Base-by-base conservation (phyloP, 371 early-diverging fungal species). In the Mucor mucedo region DNA sequence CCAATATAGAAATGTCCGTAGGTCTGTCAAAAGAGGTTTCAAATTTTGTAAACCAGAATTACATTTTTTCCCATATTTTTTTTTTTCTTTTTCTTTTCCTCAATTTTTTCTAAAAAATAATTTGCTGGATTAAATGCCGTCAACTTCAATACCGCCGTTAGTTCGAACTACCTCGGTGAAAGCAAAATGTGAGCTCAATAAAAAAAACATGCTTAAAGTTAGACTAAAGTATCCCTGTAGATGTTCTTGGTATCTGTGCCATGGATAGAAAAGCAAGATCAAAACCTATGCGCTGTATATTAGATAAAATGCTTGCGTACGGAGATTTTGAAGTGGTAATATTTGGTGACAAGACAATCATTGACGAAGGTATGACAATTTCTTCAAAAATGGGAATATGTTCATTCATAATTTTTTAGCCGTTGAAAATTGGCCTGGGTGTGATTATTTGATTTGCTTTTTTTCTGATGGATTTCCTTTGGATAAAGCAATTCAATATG, bases 391-490 rank as follows among this genome's bases (percentile, higher is more conserved):
- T 3, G 8, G 14, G 16, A 58, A 58, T 28, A 53, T 14, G 7
- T 13, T 42, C 27, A 3, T 13, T n/a, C 29, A 57, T 30, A 33
- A 33, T 77, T 10, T 39, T 54, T 55, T 52, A 92, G 93, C 86
- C 48, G 86, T 93, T 27, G 91, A 91, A 40, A 83, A 87, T 58
- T 98, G 99, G 99, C 99, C 99, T 3, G 77, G 82, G 1, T 96
- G 98, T 76, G 97, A 99, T 77, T 95, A 98, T 69, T 83, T 99
- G 66, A 91, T 99, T 38, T 92, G 97, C 8, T 99, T 98, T 80
- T 98, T 96, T 78, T 95, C 96, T 4, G 86, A 75, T 27, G 98
- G 96, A 41, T 98, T 99, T 68, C 99, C 99, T 4, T 78, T 99
- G 21, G 85, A 92, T 28, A 98, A 98, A 73, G 97, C 98, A 0